A percentile compares a stretch with the other conserved stretches of the same genome.
phyloP scores from a whole-genome alignment of 352 stramenopile genomes.

The Blastocystis sp. region DNA sequence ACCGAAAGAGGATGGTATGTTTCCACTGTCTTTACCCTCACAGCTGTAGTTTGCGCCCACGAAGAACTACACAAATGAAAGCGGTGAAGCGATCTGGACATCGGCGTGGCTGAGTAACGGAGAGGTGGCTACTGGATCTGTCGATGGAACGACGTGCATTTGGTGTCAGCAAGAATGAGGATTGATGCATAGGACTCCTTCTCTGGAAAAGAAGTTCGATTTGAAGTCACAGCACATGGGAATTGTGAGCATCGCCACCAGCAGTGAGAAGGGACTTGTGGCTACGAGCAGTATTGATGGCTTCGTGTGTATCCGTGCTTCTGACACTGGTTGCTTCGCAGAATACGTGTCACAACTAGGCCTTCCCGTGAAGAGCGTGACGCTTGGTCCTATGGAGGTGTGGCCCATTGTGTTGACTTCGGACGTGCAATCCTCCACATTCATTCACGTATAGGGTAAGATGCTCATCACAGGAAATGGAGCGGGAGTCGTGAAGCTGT shows the following conservation, averaged over 20 bases:
- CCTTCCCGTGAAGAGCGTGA: not conserved
- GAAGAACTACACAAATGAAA: not conserved
- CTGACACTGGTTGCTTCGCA: not conserved
- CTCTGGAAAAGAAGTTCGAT: conserved; percentile 54
- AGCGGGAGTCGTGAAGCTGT: conserved; percentile 38
- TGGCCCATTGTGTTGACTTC: conserved; percentile 18
- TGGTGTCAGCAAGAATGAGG: not conserved
- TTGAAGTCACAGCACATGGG: conserved; percentile 69
- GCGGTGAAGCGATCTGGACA: conserved; percentile 27
- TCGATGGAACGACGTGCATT: conserved; percentile 57
- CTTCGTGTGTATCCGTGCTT: conserved; percentile 28
- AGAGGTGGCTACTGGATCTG: conserved; percentile 19
- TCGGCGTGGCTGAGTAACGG: conserved; percentile 22
- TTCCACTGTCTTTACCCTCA: not conserved
- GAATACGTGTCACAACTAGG: not conserved
- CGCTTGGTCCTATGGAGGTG: conserved; percentile 48
- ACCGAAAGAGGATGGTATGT: conserved; percentile 16
- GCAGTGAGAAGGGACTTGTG: not conserved
- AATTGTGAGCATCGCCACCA: conserved; percentile 52
- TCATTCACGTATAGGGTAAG: not conserved
- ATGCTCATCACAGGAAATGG: conserved; percentile 34
- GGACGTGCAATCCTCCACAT: not conserved
- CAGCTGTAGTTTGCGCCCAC: conserved; percentile 55
- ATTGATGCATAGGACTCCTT: not conserved
- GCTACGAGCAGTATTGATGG: conserved; percentile 55